These are phyloP conservation scores for Sextonia rubra DNA, from an alignment of 164 flowering plant species.

Conservation along the genomic window DNA sequence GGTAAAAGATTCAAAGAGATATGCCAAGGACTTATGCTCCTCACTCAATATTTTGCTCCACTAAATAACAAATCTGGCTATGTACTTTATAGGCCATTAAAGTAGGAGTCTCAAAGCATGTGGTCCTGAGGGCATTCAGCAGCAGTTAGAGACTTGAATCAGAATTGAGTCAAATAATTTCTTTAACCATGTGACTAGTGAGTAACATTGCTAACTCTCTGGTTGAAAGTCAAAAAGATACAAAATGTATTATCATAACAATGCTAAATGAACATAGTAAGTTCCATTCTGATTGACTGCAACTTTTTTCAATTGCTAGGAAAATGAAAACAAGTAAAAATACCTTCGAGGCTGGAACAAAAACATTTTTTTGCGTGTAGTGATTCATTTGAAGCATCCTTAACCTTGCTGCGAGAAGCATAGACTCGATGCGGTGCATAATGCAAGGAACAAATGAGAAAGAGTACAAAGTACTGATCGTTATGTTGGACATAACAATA, in stretches of 20 bases:
- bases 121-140: too few species aligned
- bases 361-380: conserved; percentile 33
- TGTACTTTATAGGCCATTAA: too few species aligned
- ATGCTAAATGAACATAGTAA: background rate
- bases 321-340: background rate
- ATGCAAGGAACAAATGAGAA: conserved; percentile 70
- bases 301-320: background rate
- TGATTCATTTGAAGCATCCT: conserved; percentile 43
- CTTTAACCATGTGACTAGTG: too few species aligned
- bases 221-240: too few species aligned
- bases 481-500: conserved; percentile 63
- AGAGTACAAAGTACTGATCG: conserved; percentile 48
- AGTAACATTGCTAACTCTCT: too few species aligned
- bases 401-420: conserved; percentile 55
- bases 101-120: too few species aligned
- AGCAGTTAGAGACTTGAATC: too few species aligned
- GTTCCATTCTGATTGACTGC: background rate
- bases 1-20: too few species aligned
- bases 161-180: too few species aligned
- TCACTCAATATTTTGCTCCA: too few species aligned
- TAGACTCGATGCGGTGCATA: conserved; percentile 73
- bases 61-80: too few species aligned
- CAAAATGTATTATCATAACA: background rate
- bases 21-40: too few species aligned
- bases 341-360: conserved; percentile 67